Base-by-base conservation (phyloP, 176 grass and related monocot genomes). In the Avena eriantha region DNA sequence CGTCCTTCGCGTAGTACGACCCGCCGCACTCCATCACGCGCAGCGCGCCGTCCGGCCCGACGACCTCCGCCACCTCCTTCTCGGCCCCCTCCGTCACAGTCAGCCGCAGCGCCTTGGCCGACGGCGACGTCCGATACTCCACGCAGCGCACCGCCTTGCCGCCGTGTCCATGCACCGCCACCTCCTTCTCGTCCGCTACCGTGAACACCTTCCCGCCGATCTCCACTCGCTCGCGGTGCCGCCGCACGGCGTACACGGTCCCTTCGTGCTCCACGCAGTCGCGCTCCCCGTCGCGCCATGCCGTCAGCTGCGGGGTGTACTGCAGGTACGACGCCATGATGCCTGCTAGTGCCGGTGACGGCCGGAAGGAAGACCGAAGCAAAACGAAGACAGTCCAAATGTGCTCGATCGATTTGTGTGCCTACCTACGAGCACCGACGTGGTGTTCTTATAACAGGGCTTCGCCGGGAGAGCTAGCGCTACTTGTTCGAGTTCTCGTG, bases 211-310 rank as follows among this genome's bases (percentile, higher is more conserved):
- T 59, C 33, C 76, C 33, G 54, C 54, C 76, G 76, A 78, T 78
- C 54, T 78, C 34, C 18, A 78, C 76, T 19, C 6, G 4, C 43
- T 46, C 43, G 43, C 8, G 8, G 5, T 41, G 33, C 5, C 43
- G 53, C 2, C 3, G 53, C 76, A 78, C 76, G 76, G 54, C 11
- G 76, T 58, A 39, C 19, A 59, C 76, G 18, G 33, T 41, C 53
- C 76, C 76, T 57, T 78, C 76, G 19, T 78, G 76, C 76, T 78
- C 53, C 53, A 78, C 6, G 76, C 33, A 57, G 76, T 39, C 53
- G 76, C 53, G 19, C 51, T 36, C 50, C 29, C 0, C 74, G 17
- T 50, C 74, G 74, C 33, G 34, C 53, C 53, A 78, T 59, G 53
- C 34, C 33, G 34, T 78, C 33, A 78, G 76, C 76, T 59, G 34